These are phyloP conservation scores for Glycine latifolia DNA, from an alignment of 306 rosid species.

Conservation along the genomic window DNA sequence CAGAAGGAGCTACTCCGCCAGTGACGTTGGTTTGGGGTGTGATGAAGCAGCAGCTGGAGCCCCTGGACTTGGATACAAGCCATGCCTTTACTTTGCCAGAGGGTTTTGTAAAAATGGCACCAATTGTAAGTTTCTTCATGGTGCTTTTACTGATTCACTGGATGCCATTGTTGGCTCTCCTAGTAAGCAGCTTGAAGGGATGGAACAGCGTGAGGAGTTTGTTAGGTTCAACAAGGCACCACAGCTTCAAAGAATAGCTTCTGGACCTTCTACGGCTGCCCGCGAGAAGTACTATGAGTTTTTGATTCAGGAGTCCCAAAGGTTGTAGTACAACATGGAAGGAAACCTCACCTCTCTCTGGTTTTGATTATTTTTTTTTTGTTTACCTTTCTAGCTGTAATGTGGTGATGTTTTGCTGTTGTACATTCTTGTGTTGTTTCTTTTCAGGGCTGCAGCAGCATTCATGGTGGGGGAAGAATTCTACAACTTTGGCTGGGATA, in stretches of 20 bases:
- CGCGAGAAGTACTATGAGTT: constrained; percentile 73
- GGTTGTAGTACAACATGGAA: constrained; percentile 34
- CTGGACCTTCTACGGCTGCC: constrained; percentile 71
- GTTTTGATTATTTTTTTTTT: constrained; percentile 19
- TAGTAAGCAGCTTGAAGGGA: constrained; percentile 58
- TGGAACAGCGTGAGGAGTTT: constrained; percentile 80
- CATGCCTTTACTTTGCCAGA: constrained; percentile 89
- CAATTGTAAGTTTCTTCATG: constrained; percentile 87
- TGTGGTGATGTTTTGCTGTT: constrained; percentile 17
- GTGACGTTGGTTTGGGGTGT: constrained; percentile 74
- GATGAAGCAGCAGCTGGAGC: constrained; percentile 57
- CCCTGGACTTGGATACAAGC: constrained; percentile 70
- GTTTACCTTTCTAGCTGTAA: neutral
- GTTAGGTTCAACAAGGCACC: constrained; percentile 65
- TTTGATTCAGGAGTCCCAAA: constrained; percentile 78
- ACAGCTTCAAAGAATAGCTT: constrained; percentile 68
- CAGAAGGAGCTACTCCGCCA: constrained; percentile 83
- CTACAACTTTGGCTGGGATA: constrained; percentile 66
- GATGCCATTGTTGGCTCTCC: constrained; percentile 84
- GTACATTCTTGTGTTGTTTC: constrained; percentile 30
- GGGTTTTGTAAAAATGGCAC: constrained; percentile 93
- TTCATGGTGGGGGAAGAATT: constrained; percentile 82
- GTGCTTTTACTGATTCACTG: constrained; percentile 62
- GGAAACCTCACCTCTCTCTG: neutral
- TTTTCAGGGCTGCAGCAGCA: constrained; percentile 65